These are phyloP conservation scores for Hortaea sp. DNA, from an alignment of 2,329 filamentous ascomycete species.

Conservation along the genomic window DNA sequence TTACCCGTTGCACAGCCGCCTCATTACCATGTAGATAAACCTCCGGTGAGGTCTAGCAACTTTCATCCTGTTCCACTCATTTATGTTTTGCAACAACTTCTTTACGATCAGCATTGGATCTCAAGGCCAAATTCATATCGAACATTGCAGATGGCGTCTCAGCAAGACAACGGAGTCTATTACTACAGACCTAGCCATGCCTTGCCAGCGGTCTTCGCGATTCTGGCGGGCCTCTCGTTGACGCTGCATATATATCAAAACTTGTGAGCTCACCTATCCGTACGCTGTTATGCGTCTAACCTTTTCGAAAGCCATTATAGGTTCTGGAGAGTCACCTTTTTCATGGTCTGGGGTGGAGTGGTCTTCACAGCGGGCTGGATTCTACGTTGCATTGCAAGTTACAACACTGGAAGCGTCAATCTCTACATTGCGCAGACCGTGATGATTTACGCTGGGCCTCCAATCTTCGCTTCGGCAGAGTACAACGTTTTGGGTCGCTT, in stretches of 20 bases:
- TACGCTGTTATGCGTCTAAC: not conserved
- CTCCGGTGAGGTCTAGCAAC: too few species aligned
- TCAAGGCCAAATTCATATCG: too few species aligned
- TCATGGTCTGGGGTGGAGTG: constrained; percentile 10
- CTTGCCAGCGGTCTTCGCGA: constrained; percentile 42
- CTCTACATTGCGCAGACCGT: constrained; percentile 37
- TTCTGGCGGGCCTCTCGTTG: constrained; percentile 38
- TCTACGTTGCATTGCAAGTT: constrained; percentile 41
- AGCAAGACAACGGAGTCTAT: constrained; percentile 1
- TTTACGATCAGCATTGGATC: too few species aligned
- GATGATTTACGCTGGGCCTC: constrained; percentile 30
- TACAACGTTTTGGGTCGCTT: constrained; percentile 50
- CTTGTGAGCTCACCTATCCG: constrained; percentile 10
- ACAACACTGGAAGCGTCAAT: constrained; percentile 37
- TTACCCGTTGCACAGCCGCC: too few species aligned
- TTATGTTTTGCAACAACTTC: too few species aligned
- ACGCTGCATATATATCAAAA: constrained; percentile 43
- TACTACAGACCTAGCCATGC: constrained; percentile 44
- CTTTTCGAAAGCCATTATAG: constrained; percentile 3
- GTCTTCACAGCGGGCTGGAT: constrained; percentile 41
- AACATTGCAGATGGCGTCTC: too few species aligned
- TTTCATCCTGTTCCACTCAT: too few species aligned
- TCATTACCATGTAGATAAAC: too few species aligned
- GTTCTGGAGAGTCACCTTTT: constrained; percentile 10
- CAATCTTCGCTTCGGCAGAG: constrained; percentile 49